Base-by-base conservation (phyloP, 257 asterid species). In the Lantana camara region DNA sequence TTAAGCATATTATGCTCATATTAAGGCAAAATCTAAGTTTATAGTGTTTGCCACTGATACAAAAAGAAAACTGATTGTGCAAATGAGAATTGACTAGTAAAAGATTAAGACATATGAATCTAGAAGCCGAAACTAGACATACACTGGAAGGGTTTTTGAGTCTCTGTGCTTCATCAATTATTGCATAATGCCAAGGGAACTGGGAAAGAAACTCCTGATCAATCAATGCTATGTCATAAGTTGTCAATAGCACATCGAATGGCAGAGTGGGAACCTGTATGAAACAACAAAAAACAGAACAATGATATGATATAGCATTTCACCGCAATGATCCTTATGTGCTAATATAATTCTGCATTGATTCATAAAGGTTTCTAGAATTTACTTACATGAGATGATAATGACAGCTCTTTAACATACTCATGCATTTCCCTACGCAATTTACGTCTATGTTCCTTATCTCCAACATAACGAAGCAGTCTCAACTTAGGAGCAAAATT, bases 161-260 rank as follows among this genome's bases (percentile, higher is more conserved):
- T 76, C 98, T 83, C 71, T 92, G 97, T 51, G 98, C 98, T 82
- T 92, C 98, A 68, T 92, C 98, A 73, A 92, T 82, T 71, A 92
- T 72, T 63, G 88, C 83, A 75, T 85, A 87, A 75, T 80, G 83
- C 98, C 98, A 93, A 16, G 87, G 81, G 75, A 87, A 72, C 65
- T 93, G 98, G 27, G 89, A 83, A n/a, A 92, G 97, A 65, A 92
- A 92, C 68, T 92, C 93, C 73, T 85, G 87, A 82, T 93, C 97
- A 57, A 89, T 78, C 79, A 93, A 62, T 34, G 92, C 87, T 65
- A 87, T 85, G 78, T 93, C 96, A 63, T 87, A 93, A 45, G 98
- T 89, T 41, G 98, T 87, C 85, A 93, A 68, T 13, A 93, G 80
- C 78, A 89, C 86, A 75, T 93, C 97, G 61, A 85, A 87, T 35